Percentiles rank a stretch among this genome's conserved stretches.
Evolutionary conservation across 2,329 filamentous ascomycete genomes (phyloP).

Genomic region (Neonectria coccinea): DNA sequence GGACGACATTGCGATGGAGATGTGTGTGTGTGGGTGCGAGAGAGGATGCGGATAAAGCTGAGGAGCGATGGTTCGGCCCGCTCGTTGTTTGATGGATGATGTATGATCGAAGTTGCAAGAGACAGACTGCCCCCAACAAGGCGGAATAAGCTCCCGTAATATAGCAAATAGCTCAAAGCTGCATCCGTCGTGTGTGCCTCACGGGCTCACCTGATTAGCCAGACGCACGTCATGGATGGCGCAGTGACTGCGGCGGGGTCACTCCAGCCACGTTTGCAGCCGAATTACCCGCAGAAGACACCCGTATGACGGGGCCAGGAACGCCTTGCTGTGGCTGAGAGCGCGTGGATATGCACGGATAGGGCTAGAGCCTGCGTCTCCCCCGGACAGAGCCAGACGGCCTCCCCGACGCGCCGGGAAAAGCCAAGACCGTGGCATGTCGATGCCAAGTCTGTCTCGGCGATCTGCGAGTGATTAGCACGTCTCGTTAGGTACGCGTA

Average conservation of each 20-base stretch:
- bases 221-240: conserved; percentile 32
- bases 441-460: not conserved
- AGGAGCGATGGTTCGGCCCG: not conserved
- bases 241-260: conserved; percentile 34
- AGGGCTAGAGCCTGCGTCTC: conserved; percentile 14
- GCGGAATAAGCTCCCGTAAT: conserved; percentile 25
- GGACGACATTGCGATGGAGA: conserved; percentile 49
- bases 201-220: conserved; percentile 35
- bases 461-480: not conserved
- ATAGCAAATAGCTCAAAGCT: conserved; percentile 15
- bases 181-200: conserved; percentile 32
- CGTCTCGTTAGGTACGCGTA: not conserved
- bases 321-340: conserved; percentile 27
- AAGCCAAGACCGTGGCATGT: conserved; percentile 22
- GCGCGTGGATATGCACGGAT: not conserved
- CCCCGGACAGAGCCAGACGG: conserved; percentile 4
- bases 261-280: conserved; percentile 26
- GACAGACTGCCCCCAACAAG: not conserved
- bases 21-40: not conserved
- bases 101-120: conserved; percentile 14
- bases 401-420: conserved; percentile 8
- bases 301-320: not conserved
- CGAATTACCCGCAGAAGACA: conserved; percentile 11
- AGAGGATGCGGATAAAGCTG: no score
- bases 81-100: conserved; percentile 7